Percentiles rank a stretch among this genome's conserved stretches.
These are phyloP conservation scores for Pseudonitzschia pungens DNA, from an alignment of 108 stramenopile species.

Conservation along the genomic window DNA sequence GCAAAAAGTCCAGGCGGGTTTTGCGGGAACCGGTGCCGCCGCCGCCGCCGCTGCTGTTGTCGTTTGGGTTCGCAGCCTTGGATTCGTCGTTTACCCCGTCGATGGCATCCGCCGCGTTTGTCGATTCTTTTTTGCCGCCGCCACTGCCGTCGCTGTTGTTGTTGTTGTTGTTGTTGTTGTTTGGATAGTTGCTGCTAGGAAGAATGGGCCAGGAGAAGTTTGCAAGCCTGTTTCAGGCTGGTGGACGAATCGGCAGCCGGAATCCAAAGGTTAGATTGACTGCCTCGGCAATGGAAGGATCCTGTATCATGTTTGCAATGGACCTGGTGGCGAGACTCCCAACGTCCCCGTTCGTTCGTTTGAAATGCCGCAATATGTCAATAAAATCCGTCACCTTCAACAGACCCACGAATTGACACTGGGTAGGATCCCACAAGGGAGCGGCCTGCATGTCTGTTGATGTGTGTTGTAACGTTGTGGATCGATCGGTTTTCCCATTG, in stretches of 20 bases:
- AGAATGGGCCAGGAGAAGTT: too few relatives aligned
- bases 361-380: constrained; percentile 88
- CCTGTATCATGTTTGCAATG: constrained; percentile 76
- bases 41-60: background rate
- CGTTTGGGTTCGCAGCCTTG: background rate
- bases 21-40: too few relatives aligned
- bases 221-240: too few relatives aligned
- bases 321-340: constrained; percentile 69
- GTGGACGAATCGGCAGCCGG: constrained; percentile 24
- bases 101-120: constrained; percentile 7
- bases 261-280: constrained; percentile 25
- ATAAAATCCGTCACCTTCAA: constrained; percentile 96
- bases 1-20: constrained; percentile 71
- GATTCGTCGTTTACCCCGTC: constrained; percentile 5
- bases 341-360: constrained; percentile 58
- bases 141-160: background rate
- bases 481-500: background rate
- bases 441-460: constrained; percentile 88
- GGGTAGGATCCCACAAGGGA: constrained; percentile 91
- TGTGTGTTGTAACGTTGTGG: background rate
- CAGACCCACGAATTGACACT: constrained; percentile 89
- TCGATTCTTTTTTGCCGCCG: background rate
- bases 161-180: background rate
- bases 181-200: background rate
- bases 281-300: constrained; percentile 34